Conservation (phyloP, 2,329 filamentous ascomycete species). For the Ampelomyces quisqualis region DNA sequence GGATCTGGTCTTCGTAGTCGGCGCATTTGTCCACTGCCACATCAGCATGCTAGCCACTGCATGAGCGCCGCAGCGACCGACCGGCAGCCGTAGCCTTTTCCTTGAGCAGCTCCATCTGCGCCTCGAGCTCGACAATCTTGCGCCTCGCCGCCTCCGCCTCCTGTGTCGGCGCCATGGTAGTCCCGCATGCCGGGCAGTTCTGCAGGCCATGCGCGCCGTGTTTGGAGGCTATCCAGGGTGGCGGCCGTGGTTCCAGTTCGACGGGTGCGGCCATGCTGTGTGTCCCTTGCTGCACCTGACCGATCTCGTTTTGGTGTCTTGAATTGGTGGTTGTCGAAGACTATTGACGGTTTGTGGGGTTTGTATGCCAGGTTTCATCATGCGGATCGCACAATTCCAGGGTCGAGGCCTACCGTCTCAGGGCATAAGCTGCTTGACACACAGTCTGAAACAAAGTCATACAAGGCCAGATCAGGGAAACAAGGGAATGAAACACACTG, state of each 20-base stretch:
- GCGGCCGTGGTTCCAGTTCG: slow-evolving; percentile 16
- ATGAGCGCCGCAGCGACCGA: too few species aligned
- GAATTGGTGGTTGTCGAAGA: neutral
- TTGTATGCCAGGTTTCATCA: slow-evolving; percentile 3
- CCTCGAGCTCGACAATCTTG: slow-evolving; percentile 60
- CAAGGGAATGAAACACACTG: too few species aligned
- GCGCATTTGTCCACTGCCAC: slow-evolving; percentile 58
- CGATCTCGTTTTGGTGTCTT: too few species aligned
- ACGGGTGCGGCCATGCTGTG: slow-evolving; percentile 22
- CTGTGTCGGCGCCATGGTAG: slow-evolving; percentile 11
- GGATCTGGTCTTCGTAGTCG: slow-evolving; percentile 78
- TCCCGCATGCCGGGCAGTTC: slow-evolving; percentile 39
- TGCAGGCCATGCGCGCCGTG: slow-evolving; percentile 20
- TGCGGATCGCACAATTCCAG: too few species aligned
- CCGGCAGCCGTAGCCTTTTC: slow-evolving; percentile 67
- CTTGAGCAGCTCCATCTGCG: slow-evolving; percentile 68
- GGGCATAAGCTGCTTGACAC: too few species aligned
- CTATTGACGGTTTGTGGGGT: slow-evolving; percentile 3
- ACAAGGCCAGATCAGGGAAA: too few species aligned
- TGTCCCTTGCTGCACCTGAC: neutral
- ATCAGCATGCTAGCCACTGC: slow-evolving; percentile 4
- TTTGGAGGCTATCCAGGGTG: slow-evolving; percentile 22
- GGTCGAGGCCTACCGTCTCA: too few species aligned
- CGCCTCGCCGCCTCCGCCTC: slow-evolving; percentile 23
- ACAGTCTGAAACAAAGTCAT: too few species aligned